Conservation (phyloP, 228 moss, liverwort and hornwort genomes). For the Sphagnum fallax region DNA sequence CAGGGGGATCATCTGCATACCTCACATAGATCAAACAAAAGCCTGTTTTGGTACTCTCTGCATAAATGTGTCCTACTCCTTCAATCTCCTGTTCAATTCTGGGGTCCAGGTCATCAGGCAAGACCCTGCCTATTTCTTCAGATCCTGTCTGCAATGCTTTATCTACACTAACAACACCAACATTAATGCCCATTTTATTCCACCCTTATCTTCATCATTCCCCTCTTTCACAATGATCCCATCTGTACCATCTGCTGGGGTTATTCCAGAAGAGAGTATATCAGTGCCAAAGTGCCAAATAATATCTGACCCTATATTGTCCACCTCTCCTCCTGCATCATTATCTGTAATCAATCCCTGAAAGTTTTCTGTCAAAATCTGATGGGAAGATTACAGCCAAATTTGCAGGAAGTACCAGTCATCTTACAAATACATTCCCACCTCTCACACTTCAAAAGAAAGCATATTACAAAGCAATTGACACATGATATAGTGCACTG, state of each 20-base stretch:
- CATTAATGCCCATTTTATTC: slow-evolving; percentile 77
- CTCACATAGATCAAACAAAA: slow-evolving; percentile 89
- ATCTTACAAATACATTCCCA: too few species aligned
- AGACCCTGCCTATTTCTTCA: slow-evolving; percentile 10
- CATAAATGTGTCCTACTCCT: slow-evolving; percentile 54
- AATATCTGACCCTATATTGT: slow-evolving; percentile 9
- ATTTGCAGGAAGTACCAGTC: too few species aligned
- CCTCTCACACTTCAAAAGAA: too few species aligned
- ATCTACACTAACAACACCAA: slow-evolving; percentile 64
- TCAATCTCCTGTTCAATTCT: slow-evolving; percentile 17
- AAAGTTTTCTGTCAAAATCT: too few species aligned
- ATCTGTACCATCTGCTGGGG: neutral
- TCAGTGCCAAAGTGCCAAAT: slow-evolving; percentile 4
- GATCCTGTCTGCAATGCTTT: slow-evolving; percentile 8
- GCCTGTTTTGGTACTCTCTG: slow-evolving; percentile 63
- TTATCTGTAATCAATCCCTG: slow-evolving; percentile 28
- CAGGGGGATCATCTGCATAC: slow-evolving; percentile 16
- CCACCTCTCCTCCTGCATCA: slow-evolving; percentile 18
- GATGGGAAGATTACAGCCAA: too few species aligned
- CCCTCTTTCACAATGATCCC: slow-evolving; percentile 5
- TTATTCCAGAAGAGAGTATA: neutral
- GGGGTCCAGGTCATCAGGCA: slow-evolving; percentile 12
- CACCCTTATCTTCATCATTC: slow-evolving; percentile 26
- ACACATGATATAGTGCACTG: neutral
- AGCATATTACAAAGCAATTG: too few species aligned